Conservation (phyloP, 805 yeast genomes). For the Metschnikowia matae region DNA sequence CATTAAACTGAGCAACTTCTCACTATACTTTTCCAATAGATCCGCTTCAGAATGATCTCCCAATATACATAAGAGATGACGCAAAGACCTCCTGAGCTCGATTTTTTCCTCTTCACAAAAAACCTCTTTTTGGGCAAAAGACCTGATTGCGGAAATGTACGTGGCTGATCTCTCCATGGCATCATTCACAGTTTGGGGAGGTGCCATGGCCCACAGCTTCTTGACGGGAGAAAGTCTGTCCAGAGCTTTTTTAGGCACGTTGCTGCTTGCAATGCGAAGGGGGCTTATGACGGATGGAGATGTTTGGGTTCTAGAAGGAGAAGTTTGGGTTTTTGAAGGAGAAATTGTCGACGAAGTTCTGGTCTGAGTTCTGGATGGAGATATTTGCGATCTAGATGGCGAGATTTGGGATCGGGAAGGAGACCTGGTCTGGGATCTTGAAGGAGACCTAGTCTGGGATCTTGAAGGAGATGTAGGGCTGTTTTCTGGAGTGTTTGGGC, state of each 20-base stretch:
- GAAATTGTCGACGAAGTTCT: background rate
- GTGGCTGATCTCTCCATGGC: conserved; percentile 14
- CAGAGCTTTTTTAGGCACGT: background rate
- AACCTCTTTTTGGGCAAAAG: conserved; percentile 10
- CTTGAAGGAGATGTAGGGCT: conserved; percentile 1
- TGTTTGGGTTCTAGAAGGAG: background rate
- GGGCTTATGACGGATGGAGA: background rate
- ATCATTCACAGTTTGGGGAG: conserved; percentile 3
- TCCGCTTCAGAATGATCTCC: conserved; percentile 12
- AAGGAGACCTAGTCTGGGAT: conserved; percentile 1
- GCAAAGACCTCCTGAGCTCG: conserved; percentile 19
- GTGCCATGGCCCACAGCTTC: background rate
- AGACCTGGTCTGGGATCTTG: conserved; percentile 8
- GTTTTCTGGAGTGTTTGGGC: background rate
- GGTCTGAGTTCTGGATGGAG: background rate
- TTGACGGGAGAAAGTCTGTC: background rate
- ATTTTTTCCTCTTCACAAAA: conserved; percentile 14
- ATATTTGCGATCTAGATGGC: background rate
- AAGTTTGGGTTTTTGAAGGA: background rate
- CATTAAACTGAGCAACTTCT: conserved; percentile 23
- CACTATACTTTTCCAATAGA: conserved; percentile 38
- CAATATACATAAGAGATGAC: conserved; percentile 18
- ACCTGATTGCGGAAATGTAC: conserved; percentile 14
- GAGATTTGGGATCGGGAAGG: conserved; percentile 4
- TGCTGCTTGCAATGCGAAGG: background rate